These are phyloP conservation scores for Furcasterigmium furcatum DNA, from an alignment of 2,329 filamentous ascomycete genomes.

Conservation along the genomic window DNA sequence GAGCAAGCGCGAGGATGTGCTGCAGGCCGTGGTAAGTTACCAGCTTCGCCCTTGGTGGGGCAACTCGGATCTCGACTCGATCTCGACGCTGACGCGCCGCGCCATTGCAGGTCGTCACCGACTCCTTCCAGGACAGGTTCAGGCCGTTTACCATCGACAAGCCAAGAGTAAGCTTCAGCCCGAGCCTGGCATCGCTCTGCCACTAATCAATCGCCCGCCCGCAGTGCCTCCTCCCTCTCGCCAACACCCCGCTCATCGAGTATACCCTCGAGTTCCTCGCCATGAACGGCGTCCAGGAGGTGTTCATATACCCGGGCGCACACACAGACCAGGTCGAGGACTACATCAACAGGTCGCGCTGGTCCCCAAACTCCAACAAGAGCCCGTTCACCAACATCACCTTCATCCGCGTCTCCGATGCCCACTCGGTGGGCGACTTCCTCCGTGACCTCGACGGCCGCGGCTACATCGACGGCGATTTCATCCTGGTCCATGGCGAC, in stretches of 20 bases:
- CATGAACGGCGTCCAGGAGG: slow-evolving; percentile 90
- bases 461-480: slow-evolving; percentile 82
- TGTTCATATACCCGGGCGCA: slow-evolving; percentile 87
- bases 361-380: slow-evolving; percentile 55
- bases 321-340: slow-evolving; percentile 84
- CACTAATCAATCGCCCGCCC: slow-evolving; percentile 10
- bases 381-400: slow-evolving; percentile 75
- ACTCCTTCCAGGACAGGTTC: slow-evolving; percentile 93
- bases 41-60: slow-evolving; percentile 19
- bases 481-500: slow-evolving; percentile 89
- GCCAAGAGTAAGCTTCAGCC: slow-evolving; percentile 66
- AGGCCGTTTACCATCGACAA: slow-evolving; percentile 84
- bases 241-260: slow-evolving; percentile 92
- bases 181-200: slow-evolving; percentile 3
- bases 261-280: slow-evolving; percentile 96
- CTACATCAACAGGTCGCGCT: slow-evolving; percentile 76
- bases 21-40: slow-evolving; percentile 56
- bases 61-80: slow-evolving; percentile 7
- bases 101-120: slow-evolving; percentile 71
- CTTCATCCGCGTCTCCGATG: slow-evolving; percentile 80
- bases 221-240: slow-evolving; percentile 87
- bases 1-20: slow-evolving; percentile 53
- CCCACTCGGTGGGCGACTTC: slow-evolving; percentile 86
- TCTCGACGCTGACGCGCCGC: slow-evolving; percentile 2
- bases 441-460: slow-evolving; percentile 90